These are phyloP conservation scores for Psilocybe cyanescens DNA, from an alignment of 768 basidiomycete species.

Conservation along the genomic window DNA sequence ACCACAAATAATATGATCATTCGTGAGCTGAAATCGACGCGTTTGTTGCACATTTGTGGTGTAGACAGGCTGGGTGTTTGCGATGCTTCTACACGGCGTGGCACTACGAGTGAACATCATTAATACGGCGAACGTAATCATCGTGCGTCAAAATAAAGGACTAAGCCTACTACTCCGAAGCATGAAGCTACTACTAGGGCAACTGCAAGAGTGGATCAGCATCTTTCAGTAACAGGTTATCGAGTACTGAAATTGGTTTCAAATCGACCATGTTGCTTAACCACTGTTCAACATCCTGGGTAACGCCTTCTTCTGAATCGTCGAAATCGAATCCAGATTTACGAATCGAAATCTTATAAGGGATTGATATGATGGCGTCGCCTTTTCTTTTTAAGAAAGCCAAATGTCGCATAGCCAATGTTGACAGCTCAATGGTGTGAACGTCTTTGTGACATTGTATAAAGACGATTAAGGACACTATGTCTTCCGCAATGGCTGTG, in stretches of 20 bases:
- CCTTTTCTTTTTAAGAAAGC: conserved; percentile 5
- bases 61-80: no score
- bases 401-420: conserved; percentile 19
- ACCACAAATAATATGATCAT: no score
- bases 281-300: background rate
- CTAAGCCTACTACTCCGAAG: background rate
- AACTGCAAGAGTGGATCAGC: background rate
- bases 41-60: no score
- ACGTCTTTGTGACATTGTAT: conserved; percentile 10
- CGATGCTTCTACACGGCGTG: no score
- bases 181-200: background rate
- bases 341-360: background rate
- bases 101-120: no score
- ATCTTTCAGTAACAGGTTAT: background rate
- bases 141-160: no score
- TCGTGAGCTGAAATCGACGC: no score
- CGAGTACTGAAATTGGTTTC: background rate
- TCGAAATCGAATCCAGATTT: background rate
- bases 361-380: background rate
- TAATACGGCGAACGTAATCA: no score
- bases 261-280: background rate
- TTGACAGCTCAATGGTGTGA: conserved; percentile 17
- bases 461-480: conserved; percentile 17
- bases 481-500: conserved; percentile 13
- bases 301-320: background rate